phyloP scores from a whole-genome alignment of 257 asterid species.

The Fraxinus pennsylvanica region DNA sequence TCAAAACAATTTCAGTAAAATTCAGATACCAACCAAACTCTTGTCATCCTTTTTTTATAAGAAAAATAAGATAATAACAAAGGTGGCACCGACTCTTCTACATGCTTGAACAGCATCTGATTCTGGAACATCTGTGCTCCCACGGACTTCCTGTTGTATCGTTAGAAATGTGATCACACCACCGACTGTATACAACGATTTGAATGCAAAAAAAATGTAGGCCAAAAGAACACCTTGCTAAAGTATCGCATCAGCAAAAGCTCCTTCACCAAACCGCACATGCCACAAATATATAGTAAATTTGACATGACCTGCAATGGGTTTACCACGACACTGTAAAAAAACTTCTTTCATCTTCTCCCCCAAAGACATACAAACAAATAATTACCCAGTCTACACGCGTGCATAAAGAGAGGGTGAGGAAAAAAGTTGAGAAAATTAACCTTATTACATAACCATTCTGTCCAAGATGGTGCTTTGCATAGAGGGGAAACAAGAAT shows the following conservation, averaged over 20 bases:
- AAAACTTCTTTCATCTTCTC: neutral
- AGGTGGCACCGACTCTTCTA: slow-evolving; percentile 49
- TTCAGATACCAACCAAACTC: neutral
- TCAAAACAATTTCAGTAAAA: slow-evolving; percentile 3
- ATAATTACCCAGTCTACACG: neutral
- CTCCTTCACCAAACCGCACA: slow-evolving; percentile 84
- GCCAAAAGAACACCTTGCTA: slow-evolving; percentile 67
- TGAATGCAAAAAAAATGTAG: slow-evolving; percentile 15
- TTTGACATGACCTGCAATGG: slow-evolving; percentile 83
- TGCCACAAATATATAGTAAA: slow-evolving; percentile 85
- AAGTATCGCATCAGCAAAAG: slow-evolving; percentile 86
- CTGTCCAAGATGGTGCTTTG: slow-evolving; percentile 96
- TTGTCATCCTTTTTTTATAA: neutral
- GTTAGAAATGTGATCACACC: slow-evolving; percentile 14
- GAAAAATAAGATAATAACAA: neutral
- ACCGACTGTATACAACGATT: neutral
- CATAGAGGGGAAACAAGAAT: slow-evolving; percentile 94
- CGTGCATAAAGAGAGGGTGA: neutral
- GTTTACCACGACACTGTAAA: slow-evolving; percentile 17
- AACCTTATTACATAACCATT: slow-evolving; percentile 96
- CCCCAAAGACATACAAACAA: neutral
- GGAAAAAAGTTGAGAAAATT: slow-evolving; percentile 16
- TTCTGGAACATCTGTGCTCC: slow-evolving; percentile 54
- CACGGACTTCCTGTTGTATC: slow-evolving; percentile 49
- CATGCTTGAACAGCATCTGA: slow-evolving; percentile 54